Base-by-base conservation (phyloP, 225 moss, liverwort and hornwort species). In the Pleurozium schreberi region DNA sequence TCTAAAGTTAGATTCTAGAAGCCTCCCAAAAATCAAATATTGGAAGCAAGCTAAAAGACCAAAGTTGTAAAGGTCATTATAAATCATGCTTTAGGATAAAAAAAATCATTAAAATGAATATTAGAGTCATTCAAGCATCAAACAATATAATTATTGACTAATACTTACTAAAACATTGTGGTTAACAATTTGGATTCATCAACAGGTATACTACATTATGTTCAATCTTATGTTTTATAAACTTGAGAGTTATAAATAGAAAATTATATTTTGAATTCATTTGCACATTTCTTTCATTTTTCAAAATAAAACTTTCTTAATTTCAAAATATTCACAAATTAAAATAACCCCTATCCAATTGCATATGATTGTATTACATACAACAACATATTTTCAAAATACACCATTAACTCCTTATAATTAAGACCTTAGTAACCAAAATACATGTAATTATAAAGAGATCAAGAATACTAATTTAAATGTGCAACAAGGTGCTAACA, bases 141-240 rank as follows among this genome's bases (percentile, higher is more conserved):
- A 70, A 14, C 25, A 26, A 42, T 8, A 26, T 14, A 14, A 14
- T 70, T 42, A 42, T 14, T 42, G 8, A 25, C 14, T 14, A 26
- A 1, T 42, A 42, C 4, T 8, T 0, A 27, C 9, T 1, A 43
- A 43, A 43, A 28, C 1, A 10, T 3, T 3, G 26, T 73, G 10
- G 17, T 43, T 43, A 15, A 17, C 3, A 71, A 71, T 15, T 71
- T 27, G 1, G 5, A 43, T 16, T 71, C 5, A 43, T 71, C 5
- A 27, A 14, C 42, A 42, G 25, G 42, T 70, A 43, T 3, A 28
- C 1, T n/a, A 28, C 1, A 45, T 28, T 0, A 3, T 45, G 2
- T 45, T 28, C 10, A 45, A 45, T 17, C 3, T 43, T 43, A 5
- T 31, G 1, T 28, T 42, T 43, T 16, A 27, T 17, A 43, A 4